phyloP scores from a whole-genome alignment of 345 rosid genomes.

The Hibiscus mutabilis region DNA sequence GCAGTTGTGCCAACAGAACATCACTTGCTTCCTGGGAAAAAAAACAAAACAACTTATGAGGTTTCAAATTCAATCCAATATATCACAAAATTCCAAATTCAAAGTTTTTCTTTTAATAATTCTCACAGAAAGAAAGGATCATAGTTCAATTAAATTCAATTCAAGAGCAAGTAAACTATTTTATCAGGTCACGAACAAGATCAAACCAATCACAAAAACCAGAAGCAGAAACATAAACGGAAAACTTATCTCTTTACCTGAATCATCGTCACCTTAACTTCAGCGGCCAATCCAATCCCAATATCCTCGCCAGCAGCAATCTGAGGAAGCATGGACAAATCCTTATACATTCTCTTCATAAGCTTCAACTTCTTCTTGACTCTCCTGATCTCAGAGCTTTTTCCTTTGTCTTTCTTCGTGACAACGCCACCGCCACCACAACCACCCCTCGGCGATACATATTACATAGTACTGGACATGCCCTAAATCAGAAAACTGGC shows the following conservation, averaged over 20 bases:
- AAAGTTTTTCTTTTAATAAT: neutral
- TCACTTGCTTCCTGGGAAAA: constrained; percentile 54
- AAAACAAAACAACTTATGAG: neutral
- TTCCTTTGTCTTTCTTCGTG: constrained; percentile 12
- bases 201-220: neutral
- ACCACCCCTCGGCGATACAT: constrained; percentile 11
- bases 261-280: constrained; percentile 16
- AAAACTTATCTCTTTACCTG: constrained; percentile 11
- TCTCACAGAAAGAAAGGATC: neutral
- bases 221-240: neutral
- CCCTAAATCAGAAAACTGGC: constrained; percentile 27
- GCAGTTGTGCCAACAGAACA: constrained; percentile 37
- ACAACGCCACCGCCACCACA: neutral
- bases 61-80: neutral
- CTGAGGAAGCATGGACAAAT: constrained; percentile 18
- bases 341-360: constrained; percentile 23
- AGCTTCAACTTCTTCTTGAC: constrained; percentile 31
- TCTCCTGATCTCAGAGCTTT: neutral
- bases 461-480: constrained; percentile 28
- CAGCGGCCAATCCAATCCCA: constrained; percentile 13
- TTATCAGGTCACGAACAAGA: neutral
- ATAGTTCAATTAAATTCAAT: neutral
- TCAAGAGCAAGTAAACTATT: neutral
- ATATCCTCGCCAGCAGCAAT: constrained; percentile 8
- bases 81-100: neutral